phyloP scores from a whole-genome alignment of 257 asterid species.

The Primulina huaijiensis region DNA sequence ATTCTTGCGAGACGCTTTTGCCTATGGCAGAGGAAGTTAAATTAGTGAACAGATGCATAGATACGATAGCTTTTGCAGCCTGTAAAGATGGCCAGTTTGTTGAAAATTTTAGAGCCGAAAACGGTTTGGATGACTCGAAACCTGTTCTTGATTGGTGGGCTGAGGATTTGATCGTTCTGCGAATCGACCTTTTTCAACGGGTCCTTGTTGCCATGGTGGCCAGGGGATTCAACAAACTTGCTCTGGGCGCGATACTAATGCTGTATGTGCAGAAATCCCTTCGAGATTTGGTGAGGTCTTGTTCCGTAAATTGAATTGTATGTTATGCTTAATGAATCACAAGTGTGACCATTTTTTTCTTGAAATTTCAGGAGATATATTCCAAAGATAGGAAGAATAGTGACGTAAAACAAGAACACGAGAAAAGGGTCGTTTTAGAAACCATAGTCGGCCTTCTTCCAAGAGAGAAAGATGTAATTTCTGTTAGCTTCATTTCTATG shows the following conservation, averaged over 20 bases:
- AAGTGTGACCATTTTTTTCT: conserved; percentile 15
- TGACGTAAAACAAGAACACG: conserved; percentile 65
- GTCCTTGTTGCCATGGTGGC: conserved; percentile 72
- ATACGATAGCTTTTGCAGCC: conserved; percentile 60
- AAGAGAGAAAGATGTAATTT: conserved; percentile 59
- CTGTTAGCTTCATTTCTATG: conserved; percentile 85
- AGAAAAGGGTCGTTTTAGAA: conserved; percentile 75
- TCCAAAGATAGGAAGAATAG: conserved; percentile 71
- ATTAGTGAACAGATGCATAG: conserved; percentile 69
- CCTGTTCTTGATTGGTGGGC: conserved; percentile 85
- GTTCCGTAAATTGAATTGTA: conserved; percentile 1
- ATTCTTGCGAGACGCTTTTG: conserved; percentile 54
- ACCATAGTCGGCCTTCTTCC: conserved; percentile 79
- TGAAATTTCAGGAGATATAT: conserved; percentile 52
- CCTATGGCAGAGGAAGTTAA: conserved; percentile 73
- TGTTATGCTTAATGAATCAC: conserved; percentile 17
- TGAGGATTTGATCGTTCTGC: conserved; percentile 68
- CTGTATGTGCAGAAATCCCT: conserved; percentile 80
- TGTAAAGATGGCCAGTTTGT: conserved; percentile 50
- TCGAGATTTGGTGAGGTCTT: conserved; percentile 90
- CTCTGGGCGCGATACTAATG: conserved; percentile 84
- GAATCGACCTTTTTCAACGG: conserved; percentile 74
- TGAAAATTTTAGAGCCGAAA: neutral
- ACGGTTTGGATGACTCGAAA: conserved; percentile 21
- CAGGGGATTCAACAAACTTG: conserved; percentile 69